Conservation (phyloP, 2,329 filamentous ascomycete species). For the Fusarium sp. region DNA sequence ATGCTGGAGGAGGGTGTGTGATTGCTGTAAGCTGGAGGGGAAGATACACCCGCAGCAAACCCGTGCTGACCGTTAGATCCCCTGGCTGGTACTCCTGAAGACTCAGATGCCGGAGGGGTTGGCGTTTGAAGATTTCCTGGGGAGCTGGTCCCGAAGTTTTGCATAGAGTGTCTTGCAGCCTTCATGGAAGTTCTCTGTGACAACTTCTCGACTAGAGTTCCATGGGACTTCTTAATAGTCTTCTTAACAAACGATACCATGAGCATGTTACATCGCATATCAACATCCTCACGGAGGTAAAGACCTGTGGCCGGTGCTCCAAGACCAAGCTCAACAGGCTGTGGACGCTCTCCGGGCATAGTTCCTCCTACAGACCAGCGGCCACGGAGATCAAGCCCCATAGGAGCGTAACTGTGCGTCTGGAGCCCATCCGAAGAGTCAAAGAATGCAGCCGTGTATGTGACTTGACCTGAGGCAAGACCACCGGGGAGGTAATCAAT, state of each 20-base stretch:
- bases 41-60: constrained; percentile 12
- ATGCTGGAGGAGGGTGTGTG: constrained; percentile 22
- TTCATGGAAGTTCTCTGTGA: constrained; percentile 47
- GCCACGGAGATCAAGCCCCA: constrained; percentile 81
- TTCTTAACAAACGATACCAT: constrained; percentile 82
- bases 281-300: constrained; percentile 86
- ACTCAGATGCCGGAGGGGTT: constrained; percentile 28
- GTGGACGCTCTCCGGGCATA: constrained; percentile 74
- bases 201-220: constrained; percentile 74
- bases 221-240: constrained; percentile 82
- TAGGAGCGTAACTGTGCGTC: constrained; percentile 85
- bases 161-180: constrained; percentile 33
- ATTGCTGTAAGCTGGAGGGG: constrained; percentile 15
- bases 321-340: constrained; percentile 73
- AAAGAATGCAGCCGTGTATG: constrained; percentile 84
- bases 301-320: constrained; percentile 74
- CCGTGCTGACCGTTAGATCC: constrained; percentile 24
- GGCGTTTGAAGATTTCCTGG: constrained; percentile 12
- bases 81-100: constrained; percentile 19
- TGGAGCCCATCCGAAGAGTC: constrained; percentile 78
- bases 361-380: constrained; percentile 82
- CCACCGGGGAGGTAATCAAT: constrained; percentile 79
- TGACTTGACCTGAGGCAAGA: constrained; percentile 72
- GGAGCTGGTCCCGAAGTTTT: constrained; percentile 21
- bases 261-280: constrained; percentile 81